Evolutionary conservation across 2,329 filamentous ascomycete genomes (phyloP).

Genomic region (Ascochyta clinopodiicola): DNA sequence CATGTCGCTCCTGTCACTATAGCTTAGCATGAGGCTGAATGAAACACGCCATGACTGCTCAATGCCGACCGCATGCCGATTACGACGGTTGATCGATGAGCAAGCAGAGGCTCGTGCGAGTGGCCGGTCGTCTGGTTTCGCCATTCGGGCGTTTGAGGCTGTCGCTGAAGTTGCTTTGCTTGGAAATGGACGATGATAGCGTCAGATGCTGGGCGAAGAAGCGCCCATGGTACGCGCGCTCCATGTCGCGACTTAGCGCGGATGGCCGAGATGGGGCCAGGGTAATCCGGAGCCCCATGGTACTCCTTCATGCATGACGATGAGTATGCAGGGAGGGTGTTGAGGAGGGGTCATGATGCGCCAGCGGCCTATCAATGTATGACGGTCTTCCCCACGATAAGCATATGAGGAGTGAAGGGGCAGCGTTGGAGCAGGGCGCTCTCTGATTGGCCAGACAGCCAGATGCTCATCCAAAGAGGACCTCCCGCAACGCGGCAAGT

Average conservation of each 20-base stretch:
- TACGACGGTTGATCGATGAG: not conserved
- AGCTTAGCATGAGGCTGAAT: constrained; percentile 20
- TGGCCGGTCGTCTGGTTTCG: constrained; percentile 2
- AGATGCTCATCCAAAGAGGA: constrained; percentile 4
- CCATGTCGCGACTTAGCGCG: constrained; percentile 4
- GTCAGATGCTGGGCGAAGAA: constrained; percentile 7
- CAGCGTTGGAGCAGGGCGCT: constrained; percentile 7
- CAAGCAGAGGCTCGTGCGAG: not conserved
- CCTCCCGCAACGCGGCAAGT: constrained; percentile 6
- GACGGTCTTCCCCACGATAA: constrained; percentile 18
- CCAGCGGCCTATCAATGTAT: constrained; percentile 9
- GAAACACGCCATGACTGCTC: constrained; percentile 15
- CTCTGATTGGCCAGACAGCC: constrained; percentile 8
- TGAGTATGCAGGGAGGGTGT: constrained; percentile 5
- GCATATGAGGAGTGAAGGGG: constrained; percentile 7
- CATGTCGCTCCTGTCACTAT: constrained; percentile 15
- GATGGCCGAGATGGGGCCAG: not conserved
- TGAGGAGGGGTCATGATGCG: constrained; percentile 11
- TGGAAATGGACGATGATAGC: not conserved
- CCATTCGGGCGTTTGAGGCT: constrained; percentile 8
- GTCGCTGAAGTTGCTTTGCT: constrained; percentile 4
- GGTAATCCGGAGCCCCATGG: not conserved
- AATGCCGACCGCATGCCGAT: constrained; percentile 17
- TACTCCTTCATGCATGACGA: constrained; percentile 1
- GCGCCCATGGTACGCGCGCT: not conserved